Conservation (phyloP, 148 eudicot species). For the Spergularia bocconei region DNA sequence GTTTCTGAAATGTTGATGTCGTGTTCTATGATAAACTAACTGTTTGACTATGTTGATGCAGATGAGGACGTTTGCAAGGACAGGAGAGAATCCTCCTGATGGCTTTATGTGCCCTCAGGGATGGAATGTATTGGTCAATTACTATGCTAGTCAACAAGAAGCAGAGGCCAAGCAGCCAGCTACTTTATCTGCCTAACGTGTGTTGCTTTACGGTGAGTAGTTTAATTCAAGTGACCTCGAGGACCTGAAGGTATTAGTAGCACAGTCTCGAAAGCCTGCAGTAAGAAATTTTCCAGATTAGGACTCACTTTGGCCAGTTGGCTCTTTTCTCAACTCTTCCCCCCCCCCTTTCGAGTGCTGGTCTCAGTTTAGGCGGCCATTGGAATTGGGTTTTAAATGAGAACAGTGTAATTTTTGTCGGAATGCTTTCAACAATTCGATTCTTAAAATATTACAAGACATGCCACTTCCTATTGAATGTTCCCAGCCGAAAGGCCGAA, state of each 20-base stretch:
- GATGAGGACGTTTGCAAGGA: slow-evolving; percentile 77
- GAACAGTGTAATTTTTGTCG: no score
- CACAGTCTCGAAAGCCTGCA: slow-evolving; percentile 4
- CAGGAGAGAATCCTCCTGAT: slow-evolving; percentile 79
- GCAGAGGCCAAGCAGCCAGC: slow-evolving; percentile 48
- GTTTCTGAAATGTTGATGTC: background rate
- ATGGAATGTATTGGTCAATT: slow-evolving; percentile 72
- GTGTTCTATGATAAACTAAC: background rate
- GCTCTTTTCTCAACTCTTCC: no score
- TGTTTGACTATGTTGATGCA: slow-evolving; percentile 29
- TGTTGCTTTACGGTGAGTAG: background rate
- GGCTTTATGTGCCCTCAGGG: slow-evolving; percentile 94
- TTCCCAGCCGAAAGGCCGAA: no score
- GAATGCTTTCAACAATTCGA: no score
- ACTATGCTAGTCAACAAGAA: slow-evolving; percentile 63
- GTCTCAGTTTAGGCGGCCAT: no score
- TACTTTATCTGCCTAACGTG: slow-evolving; percentile 28
- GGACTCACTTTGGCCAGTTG: background rate
- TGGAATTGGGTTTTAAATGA: no score
- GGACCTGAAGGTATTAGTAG: background rate
- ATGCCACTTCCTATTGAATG: no score
- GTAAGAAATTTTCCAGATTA: background rate
- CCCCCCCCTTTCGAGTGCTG: no score
- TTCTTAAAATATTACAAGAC: no score
- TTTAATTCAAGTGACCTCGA: background rate